Evolutionary conservation across 305 asterid species (phyloP), one percentile per base, ranked within the genome.

Genomic region (Fraxinus sp.): DNA sequence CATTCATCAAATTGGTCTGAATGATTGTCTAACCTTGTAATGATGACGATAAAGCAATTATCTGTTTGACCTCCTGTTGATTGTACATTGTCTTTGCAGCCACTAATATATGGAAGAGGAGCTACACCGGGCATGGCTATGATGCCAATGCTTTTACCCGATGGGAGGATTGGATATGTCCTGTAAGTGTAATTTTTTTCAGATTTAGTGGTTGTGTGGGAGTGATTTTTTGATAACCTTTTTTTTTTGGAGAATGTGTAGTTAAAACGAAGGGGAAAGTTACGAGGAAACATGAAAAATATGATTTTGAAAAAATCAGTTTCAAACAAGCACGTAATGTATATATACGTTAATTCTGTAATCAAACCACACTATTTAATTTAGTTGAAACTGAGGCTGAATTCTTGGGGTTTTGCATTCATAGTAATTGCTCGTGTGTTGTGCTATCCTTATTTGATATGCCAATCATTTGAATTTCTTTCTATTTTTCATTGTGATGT

Each of bases 101-200:
- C 97, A 49, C 76, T 93, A 80, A 84, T 93, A 55, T 95, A 95
- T 82, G 98, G 99, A 87, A 84, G 97, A 76, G 99, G 97, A 80
- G 89, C 90, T 76, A 26, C 94, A 16, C 96, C 99, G 64, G 98
- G 98, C 75, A 90, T 95, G 97, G 95, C 99, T 41, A 95, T 95
- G 99, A 90, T 95, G 94, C 99, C 98, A 5, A 93, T 95, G 99
- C 95, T 95, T 88, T 90, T 94, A 83, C 99, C 99, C 14, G 98
- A 94, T 89, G 98, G 99, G 78, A 91, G 98, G 90, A 93, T 95
- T 83, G 99, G 99, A 90, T 95, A 95, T 88, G 98, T 95, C 75
- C 88, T 95, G 99, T 95, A 90, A 95, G 99, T 93, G 82, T 70
- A 79, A 14, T 35, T 41, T 28, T 84, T 41, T 78, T 6, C 16